Conservation (phyloP, 2,329 filamentous ascomycete genomes). For the Fonsecaea nubica region DNA sequence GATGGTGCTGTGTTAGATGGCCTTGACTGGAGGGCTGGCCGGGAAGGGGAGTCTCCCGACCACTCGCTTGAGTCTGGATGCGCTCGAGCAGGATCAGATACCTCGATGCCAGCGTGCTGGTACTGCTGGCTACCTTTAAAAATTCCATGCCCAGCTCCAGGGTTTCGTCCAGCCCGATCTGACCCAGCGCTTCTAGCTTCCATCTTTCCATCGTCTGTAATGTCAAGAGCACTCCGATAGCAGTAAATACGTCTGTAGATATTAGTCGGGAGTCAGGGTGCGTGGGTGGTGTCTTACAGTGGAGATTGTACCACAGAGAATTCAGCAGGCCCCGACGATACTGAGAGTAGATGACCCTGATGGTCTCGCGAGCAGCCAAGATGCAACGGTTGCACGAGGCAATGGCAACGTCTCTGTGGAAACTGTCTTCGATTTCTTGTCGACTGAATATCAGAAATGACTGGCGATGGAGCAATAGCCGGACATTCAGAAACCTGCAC, state of each 20-base stretch:
- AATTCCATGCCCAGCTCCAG: constrained; percentile 8
- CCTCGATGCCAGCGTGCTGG: constrained; percentile 4
- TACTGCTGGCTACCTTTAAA: neutral
- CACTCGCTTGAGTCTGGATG: constrained; percentile 14
- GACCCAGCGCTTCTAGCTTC: neutral
- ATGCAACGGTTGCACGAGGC: constrained; percentile 8
- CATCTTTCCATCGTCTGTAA: constrained; percentile 4
- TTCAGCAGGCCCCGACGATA: constrained; percentile 14
- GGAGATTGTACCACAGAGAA: constrained; percentile 19
- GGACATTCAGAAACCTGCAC: constrained; percentile 1
- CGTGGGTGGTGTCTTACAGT: constrained; percentile 12
- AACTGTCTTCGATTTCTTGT: constrained; percentile 1
- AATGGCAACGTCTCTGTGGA: neutral
- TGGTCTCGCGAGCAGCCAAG: constrained; percentile 12
- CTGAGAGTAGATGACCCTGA: constrained; percentile 12
- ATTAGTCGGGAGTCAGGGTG: neutral
- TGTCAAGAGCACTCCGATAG: constrained; percentile 8
- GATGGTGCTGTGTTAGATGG: neutral
- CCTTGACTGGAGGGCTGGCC: neutral
- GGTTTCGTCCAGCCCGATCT: neutral
- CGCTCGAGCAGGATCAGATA: constrained; percentile 19
- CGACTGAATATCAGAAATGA: constrained; percentile 4
- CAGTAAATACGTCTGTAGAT: constrained; percentile 2
- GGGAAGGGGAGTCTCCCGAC: constrained; percentile 9
- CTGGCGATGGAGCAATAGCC: constrained; percentile 7